A percentile compares a stretch with the other conserved stretches of the same genome.
Evolutionary conservation across 176 grass and related monocot genomes (phyloP).

Genomic region (Ensete ventricosum): DNA sequence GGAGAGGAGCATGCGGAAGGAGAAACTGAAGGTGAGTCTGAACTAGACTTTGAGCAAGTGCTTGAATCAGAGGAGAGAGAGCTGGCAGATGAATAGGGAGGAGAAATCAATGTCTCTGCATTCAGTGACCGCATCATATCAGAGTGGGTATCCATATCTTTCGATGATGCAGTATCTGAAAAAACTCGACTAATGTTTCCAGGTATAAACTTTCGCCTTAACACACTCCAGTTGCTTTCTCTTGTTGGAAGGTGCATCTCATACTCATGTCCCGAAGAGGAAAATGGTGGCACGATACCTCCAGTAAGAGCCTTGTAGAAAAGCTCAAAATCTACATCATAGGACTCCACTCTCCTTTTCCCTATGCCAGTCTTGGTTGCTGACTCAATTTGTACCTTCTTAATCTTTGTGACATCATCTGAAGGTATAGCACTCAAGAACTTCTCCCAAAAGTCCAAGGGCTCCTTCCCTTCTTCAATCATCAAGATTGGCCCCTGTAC

Average conservation of each 20-base stretch:
- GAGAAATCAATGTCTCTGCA: slow-evolving; percentile 48
- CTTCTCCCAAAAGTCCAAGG: slow-evolving; percentile 75
- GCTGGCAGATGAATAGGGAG: slow-evolving; percentile 79
- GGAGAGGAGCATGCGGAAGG: slow-evolving; percentile 64
- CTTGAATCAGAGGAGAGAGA: slow-evolving; percentile 80
- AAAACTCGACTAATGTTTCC: slow-evolving; percentile 36
- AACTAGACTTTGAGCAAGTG: slow-evolving; percentile 78
- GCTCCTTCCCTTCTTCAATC: slow-evolving; percentile 75
- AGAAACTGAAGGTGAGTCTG: slow-evolving; percentile 79
- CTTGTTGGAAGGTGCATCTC: slow-evolving; percentile 89
- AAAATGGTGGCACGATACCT: slow-evolving; percentile 83
- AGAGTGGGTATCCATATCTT: slow-evolving; percentile 39
- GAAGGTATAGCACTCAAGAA: slow-evolving; percentile 51
- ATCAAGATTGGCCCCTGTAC: slow-evolving; percentile 66
- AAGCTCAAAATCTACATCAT: slow-evolving; percentile 79
- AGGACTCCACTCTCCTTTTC: slow-evolving; percentile 58
- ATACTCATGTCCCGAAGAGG: slow-evolving; percentile 42
- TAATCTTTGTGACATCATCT: slow-evolving; percentile 38
- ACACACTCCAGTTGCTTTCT: slow-evolving; percentile 75
- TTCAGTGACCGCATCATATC: slow-evolving; percentile 23
- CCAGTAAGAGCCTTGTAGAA: slow-evolving; percentile 72
- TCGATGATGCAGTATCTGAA: slow-evolving; percentile 60
- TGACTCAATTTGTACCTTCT: slow-evolving; percentile 51
- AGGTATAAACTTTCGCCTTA: slow-evolving; percentile 66
- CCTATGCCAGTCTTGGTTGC: slow-evolving; percentile 35